Evolutionary conservation across 768 basidiomycete genomes (phyloP).

Genomic region (Boletus bicolor): DNA sequence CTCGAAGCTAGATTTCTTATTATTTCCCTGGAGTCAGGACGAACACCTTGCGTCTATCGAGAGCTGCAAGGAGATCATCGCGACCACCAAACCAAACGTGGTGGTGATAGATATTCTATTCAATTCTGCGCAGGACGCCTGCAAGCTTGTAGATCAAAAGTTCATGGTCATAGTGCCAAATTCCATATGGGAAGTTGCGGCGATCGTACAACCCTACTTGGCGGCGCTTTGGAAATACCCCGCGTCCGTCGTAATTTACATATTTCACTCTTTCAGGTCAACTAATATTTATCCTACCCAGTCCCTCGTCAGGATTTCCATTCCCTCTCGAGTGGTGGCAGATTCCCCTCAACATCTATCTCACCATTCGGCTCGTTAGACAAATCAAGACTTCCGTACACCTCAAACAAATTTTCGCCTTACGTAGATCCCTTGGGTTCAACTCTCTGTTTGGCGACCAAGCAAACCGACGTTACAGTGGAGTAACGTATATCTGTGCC

Average conservation of each 20-base stretch:
- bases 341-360: constrained; percentile 9
- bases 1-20: not conserved
- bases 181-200: not conserved
- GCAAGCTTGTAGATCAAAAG: not conserved
- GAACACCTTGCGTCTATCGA: constrained; percentile 5
- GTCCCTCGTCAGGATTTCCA: constrained; percentile 6
- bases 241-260: not conserved
- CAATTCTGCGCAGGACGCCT: constrained; percentile 3
- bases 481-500: constrained; percentile 1
- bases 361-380: not conserved
- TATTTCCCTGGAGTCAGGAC: constrained; percentile 2
- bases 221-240: constrained; percentile 7
- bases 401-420: not conserved
- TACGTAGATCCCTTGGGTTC: constrained; percentile 6
- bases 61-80: constrained; percentile 1
- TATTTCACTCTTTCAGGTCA: not conserved
- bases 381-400: too few relatives aligned
- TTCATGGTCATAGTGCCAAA: constrained; percentile 2
- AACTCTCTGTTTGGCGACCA: not conserved
- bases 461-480: not conserved
- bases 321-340: constrained; percentile 18
- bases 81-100: not conserved
- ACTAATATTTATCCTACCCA: not conserved
- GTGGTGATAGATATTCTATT: constrained; percentile 1
- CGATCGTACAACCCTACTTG: not conserved